These are phyloP conservation scores for Backusella circina DNA, from an alignment of 192 early-diverging fungal species.

Conservation along the genomic window DNA sequence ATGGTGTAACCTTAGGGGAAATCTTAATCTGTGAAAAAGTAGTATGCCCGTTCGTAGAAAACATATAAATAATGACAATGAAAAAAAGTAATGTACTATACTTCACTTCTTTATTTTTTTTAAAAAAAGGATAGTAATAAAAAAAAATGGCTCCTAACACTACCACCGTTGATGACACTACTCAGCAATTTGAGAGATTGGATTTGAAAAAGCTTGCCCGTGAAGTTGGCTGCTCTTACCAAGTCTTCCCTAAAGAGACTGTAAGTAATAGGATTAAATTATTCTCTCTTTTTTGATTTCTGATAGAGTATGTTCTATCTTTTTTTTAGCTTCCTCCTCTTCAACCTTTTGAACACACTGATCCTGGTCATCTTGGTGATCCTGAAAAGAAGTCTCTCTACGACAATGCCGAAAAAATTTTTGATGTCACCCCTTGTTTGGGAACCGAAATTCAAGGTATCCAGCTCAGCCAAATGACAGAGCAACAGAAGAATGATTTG, in stretches of 20 bases:
- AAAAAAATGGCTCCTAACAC: constrained; percentile 2
- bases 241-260: not conserved
- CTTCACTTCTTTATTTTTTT: not conserved
- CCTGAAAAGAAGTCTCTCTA: constrained; percentile 21
- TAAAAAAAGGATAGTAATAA: not conserved
- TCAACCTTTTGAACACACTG: constrained; percentile 23
- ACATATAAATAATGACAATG: not conserved
- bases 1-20: not conserved
- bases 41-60: not conserved
- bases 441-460: constrained; percentile 31
- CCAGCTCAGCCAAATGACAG: constrained; percentile 23
- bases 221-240: not conserved
- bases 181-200: not conserved
- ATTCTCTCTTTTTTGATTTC: not conserved
- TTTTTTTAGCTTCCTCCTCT: not conserved
- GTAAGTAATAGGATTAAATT: not conserved
- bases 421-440: constrained; percentile 21
- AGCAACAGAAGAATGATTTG: constrained; percentile 33
- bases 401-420: constrained; percentile 8
- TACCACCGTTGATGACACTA: not conserved
- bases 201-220: constrained; percentile 14
- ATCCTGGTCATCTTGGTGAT: constrained; percentile 23
- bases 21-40: not conserved
- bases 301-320: not conserved
- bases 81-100: not conserved